phyloP scores from a whole-genome alignment of 2,329 filamentous ascomycete species.

The Trichoderma cornu-damae region DNA sequence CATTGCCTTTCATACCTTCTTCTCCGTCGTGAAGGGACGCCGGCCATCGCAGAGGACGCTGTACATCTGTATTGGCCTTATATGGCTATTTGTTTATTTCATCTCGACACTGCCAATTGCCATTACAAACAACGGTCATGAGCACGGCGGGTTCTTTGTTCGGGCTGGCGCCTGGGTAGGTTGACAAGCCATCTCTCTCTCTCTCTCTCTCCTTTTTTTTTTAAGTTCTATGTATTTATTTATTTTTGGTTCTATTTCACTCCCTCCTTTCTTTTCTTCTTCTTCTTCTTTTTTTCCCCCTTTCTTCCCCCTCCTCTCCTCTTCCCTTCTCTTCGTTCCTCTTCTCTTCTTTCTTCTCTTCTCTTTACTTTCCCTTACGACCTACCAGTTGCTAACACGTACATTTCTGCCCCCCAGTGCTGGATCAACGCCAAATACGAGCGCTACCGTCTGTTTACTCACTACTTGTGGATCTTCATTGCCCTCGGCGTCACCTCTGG shows the following conservation, averaged over 20 bases:
- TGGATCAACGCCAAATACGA: slow-evolving; percentile 56
- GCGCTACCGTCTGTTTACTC: slow-evolving; percentile 52
- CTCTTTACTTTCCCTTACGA: too few species aligned
- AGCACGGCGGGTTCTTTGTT: slow-evolving; percentile 51
- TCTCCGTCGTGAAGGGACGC: slow-evolving; percentile 54
- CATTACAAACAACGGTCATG: slow-evolving; percentile 39
- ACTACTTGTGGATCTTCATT: slow-evolving; percentile 61
- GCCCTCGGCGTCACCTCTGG: slow-evolving; percentile 34
- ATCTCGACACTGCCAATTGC: slow-evolving; percentile 50
- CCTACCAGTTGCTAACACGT: background rate
- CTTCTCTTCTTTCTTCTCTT: too few species aligned
- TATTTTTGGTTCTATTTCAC: too few species aligned
- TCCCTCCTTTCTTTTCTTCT: too few species aligned
- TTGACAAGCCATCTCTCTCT: slow-evolving; percentile 1
- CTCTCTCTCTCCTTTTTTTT: background rate
- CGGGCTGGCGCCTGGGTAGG: slow-evolving; percentile 59
- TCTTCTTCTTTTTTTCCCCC: too few species aligned
- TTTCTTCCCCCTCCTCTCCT: too few species aligned
- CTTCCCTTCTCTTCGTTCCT: too few species aligned
- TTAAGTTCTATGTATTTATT: too few species aligned
- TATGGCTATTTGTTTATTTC: slow-evolving; percentile 57
- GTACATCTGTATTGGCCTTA: slow-evolving; percentile 40
- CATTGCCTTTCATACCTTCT: slow-evolving; percentile 63
- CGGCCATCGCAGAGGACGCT: slow-evolving; percentile 48
- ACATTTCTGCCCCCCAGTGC: slow-evolving; percentile 39